These are phyloP conservation scores for Trichoderma guizhouense DNA, from an alignment of 2,329 filamentous ascomycete genomes.

Conservation along the genomic window DNA sequence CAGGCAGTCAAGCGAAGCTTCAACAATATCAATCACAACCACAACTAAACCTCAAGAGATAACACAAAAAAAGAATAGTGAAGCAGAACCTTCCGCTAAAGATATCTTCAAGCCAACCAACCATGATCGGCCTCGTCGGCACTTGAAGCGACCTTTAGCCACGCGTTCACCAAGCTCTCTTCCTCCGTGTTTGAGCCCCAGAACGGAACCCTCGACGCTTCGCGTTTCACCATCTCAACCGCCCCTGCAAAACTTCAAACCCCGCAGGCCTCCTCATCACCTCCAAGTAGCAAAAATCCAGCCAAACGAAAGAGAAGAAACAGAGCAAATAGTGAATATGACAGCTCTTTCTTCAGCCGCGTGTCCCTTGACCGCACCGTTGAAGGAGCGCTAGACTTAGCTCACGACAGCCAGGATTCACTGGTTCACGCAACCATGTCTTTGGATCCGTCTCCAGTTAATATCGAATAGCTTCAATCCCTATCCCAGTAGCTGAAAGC, in stretches of 20 bases:
- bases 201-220: conserved; percentile 1
- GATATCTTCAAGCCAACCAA: background rate
- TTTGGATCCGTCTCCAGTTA: background rate
- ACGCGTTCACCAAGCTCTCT: background rate
- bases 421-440: background rate
- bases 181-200: conserved; percentile 1
- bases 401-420: background rate
- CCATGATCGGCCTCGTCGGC: background rate
- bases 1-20: background rate
- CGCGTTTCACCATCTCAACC: conserved; percentile 11
- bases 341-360: background rate
- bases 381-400: background rate
- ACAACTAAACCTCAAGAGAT: background rate
- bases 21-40: background rate
- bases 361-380: background rate
- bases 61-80: background rate
- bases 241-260: conserved; percentile 10
- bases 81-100: background rate
- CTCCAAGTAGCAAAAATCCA: background rate
- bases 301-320: background rate
- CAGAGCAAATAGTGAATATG: background rate
- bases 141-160: background rate
- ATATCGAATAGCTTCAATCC: background rate
- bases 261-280: conserved; percentile 1
- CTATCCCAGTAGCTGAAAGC: background rate